A percentile compares a stretch with the other conserved stretches of the same genome.
Conservation (phyloP, 2,329 filamentous ascomycete species). For the Reticulascus tulasneorum region DNA sequence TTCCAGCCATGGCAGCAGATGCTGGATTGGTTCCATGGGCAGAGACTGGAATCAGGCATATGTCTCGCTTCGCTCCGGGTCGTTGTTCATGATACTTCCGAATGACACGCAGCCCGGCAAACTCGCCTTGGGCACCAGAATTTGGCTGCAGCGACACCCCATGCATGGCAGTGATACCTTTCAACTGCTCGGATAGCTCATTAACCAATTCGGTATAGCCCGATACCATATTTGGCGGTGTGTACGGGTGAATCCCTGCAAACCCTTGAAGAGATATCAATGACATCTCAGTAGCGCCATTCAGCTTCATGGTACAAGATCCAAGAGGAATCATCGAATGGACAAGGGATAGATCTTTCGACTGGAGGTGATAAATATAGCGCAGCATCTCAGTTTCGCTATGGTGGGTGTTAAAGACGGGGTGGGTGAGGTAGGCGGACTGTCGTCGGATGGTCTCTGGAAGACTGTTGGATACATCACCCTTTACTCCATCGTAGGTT, state of each 20-base stretch:
- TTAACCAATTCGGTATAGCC: slow-evolving; percentile 70
- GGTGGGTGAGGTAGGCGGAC: slow-evolving; percentile 77
- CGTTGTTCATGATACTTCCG: slow-evolving; percentile 75
- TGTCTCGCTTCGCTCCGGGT: slow-evolving; percentile 69
- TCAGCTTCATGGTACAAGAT: slow-evolving; percentile 98
- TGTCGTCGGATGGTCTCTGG: slow-evolving; percentile 63
- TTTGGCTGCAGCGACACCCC: slow-evolving; percentile 90
- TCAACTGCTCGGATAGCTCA: slow-evolving; percentile 71
- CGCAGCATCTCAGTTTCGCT: slow-evolving; percentile 92
- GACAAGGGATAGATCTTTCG: slow-evolving; percentile 87
- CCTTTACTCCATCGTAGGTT: slow-evolving; percentile 23
- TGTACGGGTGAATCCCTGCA: slow-evolving; percentile 77
- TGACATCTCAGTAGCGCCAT: slow-evolving; percentile 89
- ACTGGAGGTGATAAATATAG: slow-evolving; percentile 90
- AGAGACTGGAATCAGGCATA: slow-evolving; percentile 91
- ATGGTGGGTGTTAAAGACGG: slow-evolving; percentile 91
- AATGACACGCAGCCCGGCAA: slow-evolving; percentile 84
- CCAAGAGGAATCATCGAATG: slow-evolving; percentile 98
- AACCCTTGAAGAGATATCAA: slow-evolving; percentile 75
- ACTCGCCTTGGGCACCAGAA: slow-evolving; percentile 93
- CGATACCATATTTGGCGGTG: slow-evolving; percentile 56
- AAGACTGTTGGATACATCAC: slow-evolving; percentile 37
- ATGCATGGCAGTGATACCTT: slow-evolving; percentile 83
- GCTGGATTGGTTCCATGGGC: slow-evolving; percentile 96
- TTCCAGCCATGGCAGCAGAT: slow-evolving; percentile 91